These are phyloP conservation scores for Cucumis sativus DNA, from an alignment of 306 rosid genomes.

Conservation along the genomic window Cucumber_9930_V3 NC_026657.2:29216001-29216500, in stretches of 20 bases:
- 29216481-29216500: neutral
- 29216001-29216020: neutral
- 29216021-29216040: neutral
- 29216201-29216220: neutral
- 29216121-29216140: conserved; percentile 54
- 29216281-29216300: neutral
- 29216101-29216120: conserved; percentile 60
- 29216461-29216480: neutral
- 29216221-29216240: neutral
- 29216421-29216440: neutral
- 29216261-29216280: neutral
- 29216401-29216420: neutral
- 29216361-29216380: too few species aligned
- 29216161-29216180: neutral
- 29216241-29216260: neutral
- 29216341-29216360: neutral
- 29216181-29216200: too few species aligned
- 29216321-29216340: neutral
- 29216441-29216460: neutral
- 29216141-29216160: conserved; percentile 18
- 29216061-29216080: conserved; percentile 50
- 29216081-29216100: conserved; percentile 38
- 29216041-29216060: conserved; percentile 29
- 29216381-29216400: neutral
- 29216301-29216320: too few species aligned